A percentile compares a stretch with the other conserved stretches of the same genome.
These are phyloP conservation scores for Mucor lusitanicus DNA, from an alignment of 371 early-diverging fungal genomes.

Conservation along the genomic window DNA sequence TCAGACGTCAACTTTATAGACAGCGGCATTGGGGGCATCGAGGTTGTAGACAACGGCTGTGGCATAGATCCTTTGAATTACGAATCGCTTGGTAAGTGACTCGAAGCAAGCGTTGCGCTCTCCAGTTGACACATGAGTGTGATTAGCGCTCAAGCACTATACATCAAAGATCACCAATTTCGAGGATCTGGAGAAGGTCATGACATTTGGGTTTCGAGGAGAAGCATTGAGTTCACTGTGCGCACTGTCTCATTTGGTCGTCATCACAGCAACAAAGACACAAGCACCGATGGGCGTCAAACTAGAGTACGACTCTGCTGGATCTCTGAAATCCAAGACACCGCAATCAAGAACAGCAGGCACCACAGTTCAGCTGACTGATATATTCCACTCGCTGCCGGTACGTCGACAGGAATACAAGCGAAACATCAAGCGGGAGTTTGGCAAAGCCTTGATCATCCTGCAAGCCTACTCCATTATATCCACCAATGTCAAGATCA, in stretches of 20 bases:
- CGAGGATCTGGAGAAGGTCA: conserved; percentile 66
- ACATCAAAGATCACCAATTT: conserved; percentile 80
- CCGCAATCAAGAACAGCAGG: conserved; percentile 71
- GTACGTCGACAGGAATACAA: conserved; percentile 89
- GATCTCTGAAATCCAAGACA: conserved; percentile 44
- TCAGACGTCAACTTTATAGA: conserved; percentile 83
- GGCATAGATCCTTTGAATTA: conserved; percentile 75
- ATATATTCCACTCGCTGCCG: conserved; percentile 86
- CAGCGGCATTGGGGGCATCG: conserved; percentile 73
- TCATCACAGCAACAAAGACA: conserved; percentile 70
- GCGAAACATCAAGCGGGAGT: conserved; percentile 81
- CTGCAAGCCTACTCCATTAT: conserved; percentile 90
- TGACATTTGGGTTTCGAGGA: conserved; percentile 85
- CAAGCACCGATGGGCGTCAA: conserved; percentile 68
- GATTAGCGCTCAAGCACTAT: conserved; percentile 72
- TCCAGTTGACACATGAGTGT: too few relatives aligned
- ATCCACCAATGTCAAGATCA: conserved; percentile 65
- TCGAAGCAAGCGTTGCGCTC: too few relatives aligned
- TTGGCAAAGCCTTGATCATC: conserved; percentile 73
- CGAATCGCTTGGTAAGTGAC: conserved; percentile 60
- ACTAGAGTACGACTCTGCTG: conserved; percentile 70
- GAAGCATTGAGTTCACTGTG: conserved; percentile 85
- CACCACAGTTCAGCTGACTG: conserved; percentile 78
- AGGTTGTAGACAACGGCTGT: conserved; percentile 85
- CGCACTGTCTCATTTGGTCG: conserved; percentile 58